Percentiles rank a stretch among this genome's conserved stretches.
These are phyloP conservation scores for Draba incana DNA, from an alignment of 345 rosid genomes.

Conservation along the genomic window DNA sequence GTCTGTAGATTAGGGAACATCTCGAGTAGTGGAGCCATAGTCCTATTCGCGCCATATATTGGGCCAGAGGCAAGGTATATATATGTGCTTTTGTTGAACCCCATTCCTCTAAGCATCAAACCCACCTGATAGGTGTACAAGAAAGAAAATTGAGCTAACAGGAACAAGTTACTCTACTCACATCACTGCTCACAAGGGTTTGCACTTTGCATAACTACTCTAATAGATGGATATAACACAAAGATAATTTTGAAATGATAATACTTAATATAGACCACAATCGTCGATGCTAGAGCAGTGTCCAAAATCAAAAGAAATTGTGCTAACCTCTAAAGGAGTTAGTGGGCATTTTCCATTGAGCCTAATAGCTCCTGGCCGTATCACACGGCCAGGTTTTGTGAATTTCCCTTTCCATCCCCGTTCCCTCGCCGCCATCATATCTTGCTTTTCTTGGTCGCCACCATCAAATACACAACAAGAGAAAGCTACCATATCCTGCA, in stretches of 20 bases:
- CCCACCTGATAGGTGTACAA: slow-evolving; percentile 66
- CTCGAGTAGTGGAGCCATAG: slow-evolving; percentile 90
- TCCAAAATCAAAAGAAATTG: not conserved
- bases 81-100: slow-evolving; percentile 77
- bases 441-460: slow-evolving; percentile 75
- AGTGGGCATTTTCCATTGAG: slow-evolving; percentile 96
- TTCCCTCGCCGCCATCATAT: slow-evolving; percentile 92
- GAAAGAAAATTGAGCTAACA: slow-evolving; percentile 7
- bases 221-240: not conserved
- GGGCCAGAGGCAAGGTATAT: slow-evolving; percentile 92
- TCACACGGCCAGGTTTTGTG: slow-evolving; percentile 92
- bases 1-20: slow-evolving; percentile 95
- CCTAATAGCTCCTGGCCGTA: slow-evolving; percentile 93
- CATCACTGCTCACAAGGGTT: slow-evolving; percentile 20
- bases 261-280: not conserved
- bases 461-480: slow-evolving; percentile 99
- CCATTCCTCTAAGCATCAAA: slow-evolving; percentile 98
- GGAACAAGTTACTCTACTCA: slow-evolving; percentile 2
- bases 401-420: slow-evolving; percentile 97
- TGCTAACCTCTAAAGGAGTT: slow-evolving; percentile 88
- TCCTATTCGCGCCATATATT: slow-evolving; percentile 79
- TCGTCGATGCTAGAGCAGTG: not conserved
- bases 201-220: slow-evolving; percentile 2
- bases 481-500: slow-evolving; percentile 99
- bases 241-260: not conserved